These are phyloP conservation scores for Fusarium solani-melongenae DNA, from an alignment of 2,329 filamentous ascomycete genomes.

Conservation along the genomic window DNA sequence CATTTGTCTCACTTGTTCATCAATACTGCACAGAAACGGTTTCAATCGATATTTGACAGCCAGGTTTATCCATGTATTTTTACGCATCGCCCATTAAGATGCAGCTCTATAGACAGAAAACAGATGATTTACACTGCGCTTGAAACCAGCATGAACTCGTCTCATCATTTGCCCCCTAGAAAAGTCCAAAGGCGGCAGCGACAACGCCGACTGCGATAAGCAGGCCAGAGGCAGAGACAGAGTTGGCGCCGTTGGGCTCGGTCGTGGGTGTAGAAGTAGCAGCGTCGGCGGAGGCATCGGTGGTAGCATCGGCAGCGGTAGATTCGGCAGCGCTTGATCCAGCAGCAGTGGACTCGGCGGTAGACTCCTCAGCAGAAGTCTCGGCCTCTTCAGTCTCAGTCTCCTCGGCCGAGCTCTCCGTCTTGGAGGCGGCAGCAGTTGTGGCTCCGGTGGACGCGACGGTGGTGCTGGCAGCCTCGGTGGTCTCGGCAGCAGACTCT, in stretches of 20 bases:
- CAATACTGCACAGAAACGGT: background rate
- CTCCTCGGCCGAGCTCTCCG: constrained; percentile 7
- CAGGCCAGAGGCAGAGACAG: background rate
- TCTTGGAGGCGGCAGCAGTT: background rate
- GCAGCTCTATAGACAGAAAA: background rate
- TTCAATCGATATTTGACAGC: background rate
- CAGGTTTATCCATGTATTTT: background rate
- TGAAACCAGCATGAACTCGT: background rate
- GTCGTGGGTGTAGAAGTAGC: constrained; percentile 1
- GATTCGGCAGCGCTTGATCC: background rate
- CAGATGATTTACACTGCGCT: background rate
- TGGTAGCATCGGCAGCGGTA: background rate
- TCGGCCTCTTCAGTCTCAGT: background rate
- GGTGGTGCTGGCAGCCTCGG: background rate
- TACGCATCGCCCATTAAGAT: background rate
- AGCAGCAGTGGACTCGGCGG: background rate
- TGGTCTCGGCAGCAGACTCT: constrained; percentile 8
- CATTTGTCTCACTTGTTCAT: background rate
- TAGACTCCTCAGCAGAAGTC: background rate
- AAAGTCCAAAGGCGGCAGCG: constrained; percentile 15
- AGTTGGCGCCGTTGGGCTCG: constrained; percentile 9
- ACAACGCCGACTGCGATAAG: constrained; percentile 2
- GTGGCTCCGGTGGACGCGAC: constrained; percentile 1
- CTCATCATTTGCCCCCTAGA: background rate
- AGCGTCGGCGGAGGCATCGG: background rate